Evolutionary conservation across 768 basidiomycete species (phyloP).

Genomic region (Galerina sulciceps): DNA sequence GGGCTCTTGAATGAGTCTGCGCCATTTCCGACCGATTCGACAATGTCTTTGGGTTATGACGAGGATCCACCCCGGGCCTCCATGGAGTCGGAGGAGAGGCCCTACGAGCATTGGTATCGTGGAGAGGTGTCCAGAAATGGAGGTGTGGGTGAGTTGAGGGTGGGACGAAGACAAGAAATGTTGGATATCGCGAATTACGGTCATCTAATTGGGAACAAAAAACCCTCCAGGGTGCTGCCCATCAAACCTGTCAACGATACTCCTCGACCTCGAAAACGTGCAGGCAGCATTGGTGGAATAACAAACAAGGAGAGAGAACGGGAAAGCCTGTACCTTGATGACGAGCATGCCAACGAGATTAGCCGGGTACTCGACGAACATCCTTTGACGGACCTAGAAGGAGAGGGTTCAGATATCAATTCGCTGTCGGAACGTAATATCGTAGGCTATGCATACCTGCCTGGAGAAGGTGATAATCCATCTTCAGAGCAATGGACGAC

Average conservation of each 20-base stretch:
- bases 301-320: slow-evolving; percentile 58
- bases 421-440: slow-evolving; percentile 30
- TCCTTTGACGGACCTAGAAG: slow-evolving; percentile 77
- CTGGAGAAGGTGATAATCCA: slow-evolving; percentile 25
- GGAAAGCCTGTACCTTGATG: slow-evolving; percentile 73
- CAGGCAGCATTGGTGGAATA: slow-evolving; percentile 65
- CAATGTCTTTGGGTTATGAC: slow-evolving; percentile 45
- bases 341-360: slow-evolving; percentile 48
- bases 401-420: slow-evolving; percentile 50
- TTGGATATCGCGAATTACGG: slow-evolving; percentile 87
- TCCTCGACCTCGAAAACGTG: slow-evolving; percentile 53
- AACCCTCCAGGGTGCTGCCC: slow-evolving; percentile 24
- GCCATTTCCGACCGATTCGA: slow-evolving; percentile 55
- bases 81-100: slow-evolving; percentile 78
- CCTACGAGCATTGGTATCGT: slow-evolving; percentile 90
- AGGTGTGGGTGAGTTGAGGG: slow-evolving; percentile 83
- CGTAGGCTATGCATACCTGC: slow-evolving; percentile 30
- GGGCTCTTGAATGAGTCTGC: slow-evolving; percentile 67
- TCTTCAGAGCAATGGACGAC: slow-evolving; percentile 23
- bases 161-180: slow-evolving; percentile 81
- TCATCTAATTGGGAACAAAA: slow-evolving; percentile 50
- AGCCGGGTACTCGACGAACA: slow-evolving; percentile 74
- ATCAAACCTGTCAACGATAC: slow-evolving; percentile 26
- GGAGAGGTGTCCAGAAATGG: slow-evolving; percentile 87
- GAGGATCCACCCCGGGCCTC: slow-evolving; percentile 59